Conservation (phyloP, 2,329 filamentous ascomycete genomes). For the Xylariomycetidae sp. region DNA sequence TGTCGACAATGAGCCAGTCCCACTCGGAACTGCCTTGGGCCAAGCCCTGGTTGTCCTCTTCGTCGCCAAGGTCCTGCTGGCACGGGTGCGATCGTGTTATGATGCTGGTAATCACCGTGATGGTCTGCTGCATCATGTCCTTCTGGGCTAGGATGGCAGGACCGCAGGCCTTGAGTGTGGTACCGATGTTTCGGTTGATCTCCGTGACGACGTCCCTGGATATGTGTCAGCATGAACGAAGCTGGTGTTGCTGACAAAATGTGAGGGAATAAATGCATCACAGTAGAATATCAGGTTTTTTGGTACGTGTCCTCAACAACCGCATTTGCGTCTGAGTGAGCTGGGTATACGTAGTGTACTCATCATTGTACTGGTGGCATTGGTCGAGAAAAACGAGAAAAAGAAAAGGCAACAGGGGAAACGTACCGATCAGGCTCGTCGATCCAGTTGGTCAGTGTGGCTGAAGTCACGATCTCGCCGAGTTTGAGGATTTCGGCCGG, state of each 20-base stretch:
- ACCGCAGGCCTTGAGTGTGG: constrained; percentile 84
- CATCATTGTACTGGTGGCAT: constrained; percentile 57
- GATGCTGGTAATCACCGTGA: constrained; percentile 69
- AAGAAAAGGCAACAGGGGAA: constrained; percentile 25
- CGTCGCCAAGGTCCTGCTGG: constrained; percentile 82
- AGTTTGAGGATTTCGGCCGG: constrained; percentile 75
- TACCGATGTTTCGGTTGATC: constrained; percentile 88
- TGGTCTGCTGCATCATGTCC: constrained; percentile 67
- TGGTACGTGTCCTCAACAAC: constrained; percentile 82
- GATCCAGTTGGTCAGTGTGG: constrained; percentile 78
- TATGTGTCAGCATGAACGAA: constrained; percentile 13
- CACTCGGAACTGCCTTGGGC: constrained; percentile 83
- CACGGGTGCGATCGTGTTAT: constrained; percentile 88
- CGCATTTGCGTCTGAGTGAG: constrained; percentile 95
- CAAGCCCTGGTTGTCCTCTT: constrained; percentile 68
- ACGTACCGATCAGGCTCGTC: constrained; percentile 93
- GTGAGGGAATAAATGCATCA: not conserved
- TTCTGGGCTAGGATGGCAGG: constrained; percentile 74
- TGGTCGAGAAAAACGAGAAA: constrained; percentile 12
- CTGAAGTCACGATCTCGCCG: constrained; percentile 75
- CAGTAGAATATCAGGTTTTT: constrained; percentile 42
- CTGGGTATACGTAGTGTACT: constrained; percentile 91
- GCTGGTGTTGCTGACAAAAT: not conserved
- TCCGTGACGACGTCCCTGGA: constrained; percentile 80
- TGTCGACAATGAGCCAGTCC: constrained; percentile 95